These are phyloP conservation scores for Discostella stelligera DNA, from an alignment of 352 stramenopile species.

Conservation along the genomic window DNA sequence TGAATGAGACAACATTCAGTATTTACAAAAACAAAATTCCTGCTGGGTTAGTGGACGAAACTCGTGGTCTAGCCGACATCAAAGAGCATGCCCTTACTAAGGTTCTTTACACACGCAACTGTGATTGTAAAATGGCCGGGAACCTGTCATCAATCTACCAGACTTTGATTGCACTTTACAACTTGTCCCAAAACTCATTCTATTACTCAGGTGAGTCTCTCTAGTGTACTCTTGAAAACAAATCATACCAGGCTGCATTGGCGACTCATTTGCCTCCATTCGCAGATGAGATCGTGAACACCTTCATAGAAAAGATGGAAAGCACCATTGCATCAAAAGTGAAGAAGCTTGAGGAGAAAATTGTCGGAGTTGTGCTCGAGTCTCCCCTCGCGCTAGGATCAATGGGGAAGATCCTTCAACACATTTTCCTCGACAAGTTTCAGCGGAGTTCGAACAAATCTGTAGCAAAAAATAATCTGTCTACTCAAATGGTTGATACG, in stretches of 20 bases:
- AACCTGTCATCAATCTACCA: constrained; percentile 68
- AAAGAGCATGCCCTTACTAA: constrained; percentile 55
- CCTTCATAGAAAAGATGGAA: constrained; percentile 72
- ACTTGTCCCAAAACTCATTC: constrained; percentile 56
- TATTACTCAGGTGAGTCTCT: constrained; percentile 56
- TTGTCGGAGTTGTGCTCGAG: constrained; percentile 35
- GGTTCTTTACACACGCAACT: constrained; percentile 61
- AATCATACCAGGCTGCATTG: background rate
- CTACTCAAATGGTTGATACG: constrained; percentile 42
- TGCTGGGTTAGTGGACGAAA: constrained; percentile 28
- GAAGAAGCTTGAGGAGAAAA: constrained; percentile 42
- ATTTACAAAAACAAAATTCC: constrained; percentile 69
- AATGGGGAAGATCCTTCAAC: constrained; percentile 49
- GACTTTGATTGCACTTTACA: constrained; percentile 63
- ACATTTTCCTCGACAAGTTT: constrained; percentile 66
- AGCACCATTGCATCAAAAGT: constrained; percentile 52
- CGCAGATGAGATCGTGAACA: constrained; percentile 70
- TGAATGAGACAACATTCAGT: constrained; percentile 66
- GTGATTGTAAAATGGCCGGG: constrained; percentile 66
- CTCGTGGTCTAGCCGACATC: constrained; percentile 48
- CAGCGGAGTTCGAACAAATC: constrained; percentile 46
- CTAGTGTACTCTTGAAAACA: constrained; percentile 7
- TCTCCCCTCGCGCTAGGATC: constrained; percentile 23
- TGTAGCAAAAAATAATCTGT: constrained; percentile 35
- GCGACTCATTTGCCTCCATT: constrained; percentile 1